Evolutionary conservation across 176 grass and related monocot species (phyloP).

Genomic region (Oryza longistaminata): DNA sequence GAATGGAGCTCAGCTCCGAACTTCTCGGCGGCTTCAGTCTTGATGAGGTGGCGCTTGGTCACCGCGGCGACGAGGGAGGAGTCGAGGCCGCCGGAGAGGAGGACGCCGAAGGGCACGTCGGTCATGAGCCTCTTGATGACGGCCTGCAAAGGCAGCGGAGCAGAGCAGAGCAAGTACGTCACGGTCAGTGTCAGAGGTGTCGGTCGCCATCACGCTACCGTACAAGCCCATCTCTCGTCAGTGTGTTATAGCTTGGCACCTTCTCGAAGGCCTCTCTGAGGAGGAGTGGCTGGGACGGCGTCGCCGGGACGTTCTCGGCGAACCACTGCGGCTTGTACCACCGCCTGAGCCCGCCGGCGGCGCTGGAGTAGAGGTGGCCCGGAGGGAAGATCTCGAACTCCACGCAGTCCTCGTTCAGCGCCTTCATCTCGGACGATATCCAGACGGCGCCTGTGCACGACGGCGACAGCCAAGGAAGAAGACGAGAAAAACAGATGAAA

Average conservation of each 20-base stretch:
- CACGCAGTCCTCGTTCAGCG: conserved; percentile 82
- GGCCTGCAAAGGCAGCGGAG: conserved; percentile 41
- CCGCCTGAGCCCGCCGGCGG: conserved; percentile 50
- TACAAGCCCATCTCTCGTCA: neutral
- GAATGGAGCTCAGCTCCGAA: conserved; percentile 92
- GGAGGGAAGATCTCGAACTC: conserved; percentile 87
- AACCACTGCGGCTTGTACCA: conserved; percentile 94
- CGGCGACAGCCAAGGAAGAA: neutral
- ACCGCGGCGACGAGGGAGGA: conserved; percentile 87
- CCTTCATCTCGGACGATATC: conserved; percentile 96
- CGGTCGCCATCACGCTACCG: neutral
- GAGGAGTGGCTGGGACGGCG: conserved; percentile 56
- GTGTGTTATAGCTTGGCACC: conserved; percentile 27
- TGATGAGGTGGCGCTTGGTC: conserved; percentile 77
- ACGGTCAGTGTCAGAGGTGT: conserved; percentile 11
- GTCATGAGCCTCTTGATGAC: conserved; percentile 98
- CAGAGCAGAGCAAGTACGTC: neutral
- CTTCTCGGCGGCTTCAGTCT: conserved; percentile 84
- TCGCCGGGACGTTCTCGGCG: conserved; percentile 61
- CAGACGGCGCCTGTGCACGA: conserved; percentile 62
- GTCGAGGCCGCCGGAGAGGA: conserved; percentile 92
- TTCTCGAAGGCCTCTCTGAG: conserved; percentile 91
- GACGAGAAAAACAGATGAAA: neutral
- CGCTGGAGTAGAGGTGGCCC: conserved; percentile 80
- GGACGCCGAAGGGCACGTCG: conserved; percentile 86